Evolutionary conservation across 2,329 filamentous ascomycete species (phyloP), one percentile per base, ranked within the genome.

Genomic region (Trichophyton rubrum): DNA sequence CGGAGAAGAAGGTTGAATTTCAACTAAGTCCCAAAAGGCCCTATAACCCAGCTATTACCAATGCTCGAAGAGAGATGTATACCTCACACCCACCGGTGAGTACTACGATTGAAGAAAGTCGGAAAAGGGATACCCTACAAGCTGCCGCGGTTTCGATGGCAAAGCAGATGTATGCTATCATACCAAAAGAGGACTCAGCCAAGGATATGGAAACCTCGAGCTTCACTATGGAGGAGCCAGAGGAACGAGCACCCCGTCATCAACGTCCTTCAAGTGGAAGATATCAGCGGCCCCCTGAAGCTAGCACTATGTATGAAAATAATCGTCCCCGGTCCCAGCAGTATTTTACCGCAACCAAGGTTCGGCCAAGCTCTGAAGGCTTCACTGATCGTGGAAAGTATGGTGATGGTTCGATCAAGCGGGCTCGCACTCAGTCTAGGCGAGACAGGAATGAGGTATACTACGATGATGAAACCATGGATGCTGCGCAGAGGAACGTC

Each of bases 61-160:
- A 80, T 58, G 82, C 89, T 74, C 79, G 82, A 40, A 80, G 85
- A 63, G 83, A 85, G 63, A 89, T 92, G 87, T 93, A 85, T 68
- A 88, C 85, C 0, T 84, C 86, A 2, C 75, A 82, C 51, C 88
- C 89, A 3, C 88, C 89, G 3, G 82, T 91, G 4, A 79, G 82
- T 38, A 75, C 82, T 1, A 87, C 91, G 68, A 76, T 83, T 0
- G 86, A 91, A 35, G 89, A 93, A 67, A 80, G 84, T 72, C 83
- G 81, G 62, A 83, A 81, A 61, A 80, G 86, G 47, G 85, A 88
- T 63, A 82, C 83, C 4, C 77, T 93, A 1, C 86, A 86, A 64
- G 87, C 88, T 38, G 90, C 88, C 13, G 89, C 90, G 3, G 78
- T 95, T 2, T 87, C 86, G 13, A 92, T 95, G 88, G 89, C 90